Conservation (phyloP, 805 yeast species). For the Wickerhamiella qilinensis region DNA sequence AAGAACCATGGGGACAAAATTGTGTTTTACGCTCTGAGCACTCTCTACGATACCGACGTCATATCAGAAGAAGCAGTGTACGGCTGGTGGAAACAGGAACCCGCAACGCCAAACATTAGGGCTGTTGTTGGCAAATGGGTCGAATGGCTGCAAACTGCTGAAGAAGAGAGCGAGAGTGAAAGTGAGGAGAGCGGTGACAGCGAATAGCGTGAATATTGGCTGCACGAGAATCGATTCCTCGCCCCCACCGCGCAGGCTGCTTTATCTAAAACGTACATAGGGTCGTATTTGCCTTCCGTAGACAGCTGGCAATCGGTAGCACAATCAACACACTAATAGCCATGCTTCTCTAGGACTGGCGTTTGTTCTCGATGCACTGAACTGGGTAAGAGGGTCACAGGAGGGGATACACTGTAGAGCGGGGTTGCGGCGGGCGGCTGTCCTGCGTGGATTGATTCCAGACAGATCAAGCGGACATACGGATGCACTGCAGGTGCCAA, state of each 20-base stretch:
- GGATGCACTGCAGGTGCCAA: too few species aligned
- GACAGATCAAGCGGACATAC: too few species aligned
- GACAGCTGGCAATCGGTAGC: too few species aligned
- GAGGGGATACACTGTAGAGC: too few species aligned
- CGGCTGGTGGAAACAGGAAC: conserved; percentile 60
- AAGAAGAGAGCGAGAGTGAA: conserved; percentile 35
- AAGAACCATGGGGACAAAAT: conserved; percentile 29
- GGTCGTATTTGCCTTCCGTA: too few species aligned
- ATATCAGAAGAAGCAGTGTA: conserved; percentile 66
- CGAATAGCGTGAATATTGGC: background rate
- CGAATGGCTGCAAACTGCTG: conserved; percentile 76
- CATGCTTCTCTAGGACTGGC: background rate
- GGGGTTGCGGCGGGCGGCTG: too few species aligned
- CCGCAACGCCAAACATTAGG: conserved; percentile 33
- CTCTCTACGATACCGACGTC: conserved; percentile 68
- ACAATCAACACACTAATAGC: too few species aligned
- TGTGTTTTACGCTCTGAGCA: conserved; percentile 34
- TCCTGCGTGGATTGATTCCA: too few species aligned
- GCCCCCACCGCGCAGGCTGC: too few species aligned
- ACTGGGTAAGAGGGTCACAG: too few species aligned
- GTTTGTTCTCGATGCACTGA: background rate
- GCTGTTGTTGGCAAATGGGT: conserved; percentile 55
- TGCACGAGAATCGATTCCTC: too few species aligned
- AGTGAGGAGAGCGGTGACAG: background rate
- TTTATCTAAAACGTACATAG: too few species aligned